These are phyloP conservation scores for Tylopilus subfusipes DNA, from an alignment of 768 basidiomycete species.

Conservation along the genomic window DNA sequence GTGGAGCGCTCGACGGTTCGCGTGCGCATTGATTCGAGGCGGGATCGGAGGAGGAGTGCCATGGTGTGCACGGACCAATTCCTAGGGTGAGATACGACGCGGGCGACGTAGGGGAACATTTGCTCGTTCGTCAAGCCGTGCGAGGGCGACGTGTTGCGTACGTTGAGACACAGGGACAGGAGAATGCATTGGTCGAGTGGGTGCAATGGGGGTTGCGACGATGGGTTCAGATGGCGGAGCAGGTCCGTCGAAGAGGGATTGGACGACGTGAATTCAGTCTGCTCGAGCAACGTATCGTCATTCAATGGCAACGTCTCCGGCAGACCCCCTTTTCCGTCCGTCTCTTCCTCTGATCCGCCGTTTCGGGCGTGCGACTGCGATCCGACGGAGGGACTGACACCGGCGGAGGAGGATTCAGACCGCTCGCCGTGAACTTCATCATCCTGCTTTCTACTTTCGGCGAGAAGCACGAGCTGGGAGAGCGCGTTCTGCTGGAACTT, in stretches of 20 bases:
- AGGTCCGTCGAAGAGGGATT: constrained; percentile 44
- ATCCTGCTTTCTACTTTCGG: constrained; percentile 66
- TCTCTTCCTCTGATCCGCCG: constrained; percentile 1
- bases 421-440: constrained; percentile 1
- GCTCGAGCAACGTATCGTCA: constrained; percentile 94
- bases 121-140: constrained; percentile 91
- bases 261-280: constrained; percentile 86
- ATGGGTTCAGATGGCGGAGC: constrained; percentile 75
- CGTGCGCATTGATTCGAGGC: constrained; percentile 83
- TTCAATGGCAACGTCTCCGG: constrained; percentile 85
- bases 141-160: constrained; percentile 82
- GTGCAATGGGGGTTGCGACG: constrained; percentile 80
- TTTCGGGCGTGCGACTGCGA: constrained; percentile 8
- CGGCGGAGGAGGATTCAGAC: constrained; percentile 3
- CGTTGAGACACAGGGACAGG: constrained; percentile 84
- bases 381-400: background rate
- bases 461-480: constrained; percentile 89
- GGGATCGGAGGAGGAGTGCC: constrained; percentile 89
- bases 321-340: constrained; percentile 30
- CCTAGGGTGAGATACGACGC: constrained; percentile 82
- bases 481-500: constrained; percentile 86
- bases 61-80: constrained; percentile 99
- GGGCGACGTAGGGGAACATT: constrained; percentile 87
- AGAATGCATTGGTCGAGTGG: constrained; percentile 94
- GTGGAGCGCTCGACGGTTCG: constrained; percentile 92